These are phyloP conservation scores for Ampelocalamus luodianensis DNA, from an alignment of 176 grass and related monocot genomes.

Conservation along the genomic window DNA sequence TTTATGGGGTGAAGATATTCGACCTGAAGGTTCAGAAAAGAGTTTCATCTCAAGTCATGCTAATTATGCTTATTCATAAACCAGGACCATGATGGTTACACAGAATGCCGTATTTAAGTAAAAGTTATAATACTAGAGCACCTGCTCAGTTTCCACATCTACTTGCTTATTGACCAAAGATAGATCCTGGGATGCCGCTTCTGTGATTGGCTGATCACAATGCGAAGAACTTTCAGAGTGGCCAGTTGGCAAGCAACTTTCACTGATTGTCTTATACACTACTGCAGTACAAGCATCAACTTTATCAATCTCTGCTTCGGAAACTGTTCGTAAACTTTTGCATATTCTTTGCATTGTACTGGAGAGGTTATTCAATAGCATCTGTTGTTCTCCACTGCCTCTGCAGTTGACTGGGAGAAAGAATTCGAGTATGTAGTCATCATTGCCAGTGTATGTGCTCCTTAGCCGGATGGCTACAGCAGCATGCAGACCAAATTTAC, in stretches of 20 bases:
- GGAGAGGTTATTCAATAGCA: slow-evolving; percentile 89
- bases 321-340: slow-evolving; percentile 80
- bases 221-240: slow-evolving; percentile 42
- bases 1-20: neutral
- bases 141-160: slow-evolving; percentile 45
- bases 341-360: slow-evolving; percentile 92
- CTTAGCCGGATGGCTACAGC: slow-evolving; percentile 87
- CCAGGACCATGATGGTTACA: neutral
- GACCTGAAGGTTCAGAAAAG: neutral
- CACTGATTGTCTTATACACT: slow-evolving; percentile 17
- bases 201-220: slow-evolving; percentile 46
- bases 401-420: slow-evolving; percentile 90
- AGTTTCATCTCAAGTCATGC: slow-evolving; percentile 6
- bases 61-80: slow-evolving; percentile 16
- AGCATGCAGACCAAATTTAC: slow-evolving; percentile 78
- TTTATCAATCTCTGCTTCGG: slow-evolving; percentile 59
- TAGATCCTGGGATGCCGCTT: slow-evolving; percentile 40
- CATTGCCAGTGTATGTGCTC: slow-evolving; percentile 74
- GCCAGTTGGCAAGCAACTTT: slow-evolving; percentile 34
- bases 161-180: slow-evolving; percentile 47
- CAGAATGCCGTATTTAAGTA: slow-evolving; percentile 12
- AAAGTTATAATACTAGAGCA: slow-evolving; percentile 1
- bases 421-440: slow-evolving; percentile 94
- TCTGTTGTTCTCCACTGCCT: slow-evolving; percentile 84
- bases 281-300: slow-evolving; percentile 30